Evolutionary conservation across 1,284 basidiomycete species (phyloP), one percentile per base, ranked within the genome.

Genomic region (Sanghuangporus weigelae): DNA sequence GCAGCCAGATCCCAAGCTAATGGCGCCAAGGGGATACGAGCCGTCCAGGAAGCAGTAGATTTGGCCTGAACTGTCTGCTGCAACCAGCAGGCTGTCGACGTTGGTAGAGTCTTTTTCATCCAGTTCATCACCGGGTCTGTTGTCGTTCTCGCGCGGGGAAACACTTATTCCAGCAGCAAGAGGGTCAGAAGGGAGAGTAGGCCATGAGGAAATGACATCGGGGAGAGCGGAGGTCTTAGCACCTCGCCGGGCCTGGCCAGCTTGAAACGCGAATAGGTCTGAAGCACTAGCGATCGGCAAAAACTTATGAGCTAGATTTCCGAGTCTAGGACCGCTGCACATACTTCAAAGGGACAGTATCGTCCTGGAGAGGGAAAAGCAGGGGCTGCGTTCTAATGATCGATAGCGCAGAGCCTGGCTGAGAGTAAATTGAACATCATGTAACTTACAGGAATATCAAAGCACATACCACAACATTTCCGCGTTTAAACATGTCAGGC

Each of bases 331-430:
- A 59, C 36, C 60, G 38, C 21, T 39, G 60, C 14, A 70, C 76
- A 60, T 74, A 91, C 90, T 85, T 86, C 67, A 84, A 72, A 66
- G 83, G 81, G 67, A 85, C 82, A 10, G 78, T 76, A 31, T 87
- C 84, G 68, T 89, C 87, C 67, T 82, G 82, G 50, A 90, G 74
- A 57, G 79, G 78, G 69, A 93, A 89, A 11, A 93, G 79, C 10
- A 90, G 77, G 16, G 91, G 90, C 14, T 91, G 77, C 26, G 78
- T 78, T 71, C 80, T 84, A 21, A 93, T 76, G 50, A 90, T 78
- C 23, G 89, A 86, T 69, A 87, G 83, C 14, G 89, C 85, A 48
- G 89, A 87, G 56, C 90, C 91, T 71, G 91, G 84, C 91, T 93
- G 51, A 50, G 57, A 35, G 42, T 39, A 54, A 57, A 23, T 58